These are phyloP conservation scores for Thelonectria olida DNA, from an alignment of 2,329 filamentous ascomycete genomes.

Conservation along the genomic window DNA sequence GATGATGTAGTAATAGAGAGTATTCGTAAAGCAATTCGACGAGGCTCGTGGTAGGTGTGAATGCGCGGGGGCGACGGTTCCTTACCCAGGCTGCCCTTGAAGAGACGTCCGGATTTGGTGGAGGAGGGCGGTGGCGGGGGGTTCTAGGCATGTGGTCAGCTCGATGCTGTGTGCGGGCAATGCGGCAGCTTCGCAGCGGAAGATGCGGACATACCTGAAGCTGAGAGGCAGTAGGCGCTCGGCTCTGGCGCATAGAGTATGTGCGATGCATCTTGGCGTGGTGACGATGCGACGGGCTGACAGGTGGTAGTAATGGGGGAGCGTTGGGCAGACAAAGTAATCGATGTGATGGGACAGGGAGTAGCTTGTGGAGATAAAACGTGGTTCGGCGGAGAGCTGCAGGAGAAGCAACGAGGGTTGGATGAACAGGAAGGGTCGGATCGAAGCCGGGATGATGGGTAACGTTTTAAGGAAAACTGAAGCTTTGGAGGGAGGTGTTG, in stretches of 20 bases:
- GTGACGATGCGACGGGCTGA: constrained; percentile 30
- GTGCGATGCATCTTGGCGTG: constrained; percentile 86
- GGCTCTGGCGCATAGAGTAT: constrained; percentile 97
- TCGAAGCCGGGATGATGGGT: constrained; percentile 35
- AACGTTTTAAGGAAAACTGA: constrained; percentile 33
- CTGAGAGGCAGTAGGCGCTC: constrained; percentile 91
- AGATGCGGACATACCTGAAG: constrained; percentile 58
- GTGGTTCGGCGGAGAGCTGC: constrained; percentile 26
- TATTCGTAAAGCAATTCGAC: background rate
- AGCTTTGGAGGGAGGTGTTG: constrained; percentile 34
- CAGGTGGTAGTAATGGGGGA: background rate
- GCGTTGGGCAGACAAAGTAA: constrained; percentile 33
- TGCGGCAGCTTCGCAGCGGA: background rate
- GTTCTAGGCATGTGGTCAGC: constrained; percentile 67
- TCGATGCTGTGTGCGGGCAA: background rate
- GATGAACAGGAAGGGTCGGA: constrained; percentile 27
- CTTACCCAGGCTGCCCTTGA: constrained; percentile 87
- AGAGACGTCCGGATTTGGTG: constrained; percentile 90
- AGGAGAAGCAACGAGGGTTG: constrained; percentile 36
- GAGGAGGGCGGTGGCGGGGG: constrained; percentile 90
- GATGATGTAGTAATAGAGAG: background rate
- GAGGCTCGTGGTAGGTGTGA: background rate
- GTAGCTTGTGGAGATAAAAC: constrained; percentile 33
- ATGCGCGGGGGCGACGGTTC: constrained; percentile 5
- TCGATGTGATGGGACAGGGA: constrained; percentile 29